Evolutionary conservation across 306 rosid genomes (phyloP).

Genomic region (Alnus rubra): DNA sequence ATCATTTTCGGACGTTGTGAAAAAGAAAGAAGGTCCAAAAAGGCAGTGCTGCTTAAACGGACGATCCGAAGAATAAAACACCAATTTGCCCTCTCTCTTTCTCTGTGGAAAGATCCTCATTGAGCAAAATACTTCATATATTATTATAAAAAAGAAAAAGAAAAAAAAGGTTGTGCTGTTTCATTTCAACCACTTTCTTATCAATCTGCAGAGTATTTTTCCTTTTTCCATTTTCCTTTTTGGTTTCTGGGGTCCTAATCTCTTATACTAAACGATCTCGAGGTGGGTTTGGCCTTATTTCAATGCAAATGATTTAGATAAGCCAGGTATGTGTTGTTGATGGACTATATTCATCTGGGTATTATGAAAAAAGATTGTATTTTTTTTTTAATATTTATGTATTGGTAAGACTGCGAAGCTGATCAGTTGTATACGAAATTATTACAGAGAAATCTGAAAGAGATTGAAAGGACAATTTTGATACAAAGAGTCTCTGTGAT

Average conservation of each 20-base stretch:
- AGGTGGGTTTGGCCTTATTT: slow-evolving; percentile 40
- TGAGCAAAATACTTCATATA: slow-evolving; percentile 34
- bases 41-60: slow-evolving; percentile 61
- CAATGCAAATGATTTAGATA: slow-evolving; percentile 38
- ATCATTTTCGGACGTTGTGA: slow-evolving; percentile 54
- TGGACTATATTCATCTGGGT: slow-evolving; percentile 16
- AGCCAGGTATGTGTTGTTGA: slow-evolving; percentile 42
- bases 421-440: slow-evolving; percentile 22
- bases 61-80: slow-evolving; percentile 60
- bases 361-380: not conserved
- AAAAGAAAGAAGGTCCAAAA: slow-evolving; percentile 55
- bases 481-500: slow-evolving; percentile 31
- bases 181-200: slow-evolving; percentile 26
- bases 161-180: slow-evolving; percentile 32
- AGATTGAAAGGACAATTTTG: slow-evolving; percentile 29
- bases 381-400: not conserved
- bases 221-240: not conserved
- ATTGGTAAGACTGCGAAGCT: slow-evolving; percentile 11
- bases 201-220: slow-evolving; percentile 13
- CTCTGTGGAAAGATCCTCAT: slow-evolving; percentile 29
- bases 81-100: slow-evolving; percentile 35
- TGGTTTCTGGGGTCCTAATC: slow-evolving; percentile 33
- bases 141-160: not conserved
- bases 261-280: slow-evolving; percentile 44
- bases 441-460: slow-evolving; percentile 31